Evolutionary conservation across 495 filamentous ascomycete species (phyloP).

Genomic region (Aspergillus coremiiformis): DNA sequence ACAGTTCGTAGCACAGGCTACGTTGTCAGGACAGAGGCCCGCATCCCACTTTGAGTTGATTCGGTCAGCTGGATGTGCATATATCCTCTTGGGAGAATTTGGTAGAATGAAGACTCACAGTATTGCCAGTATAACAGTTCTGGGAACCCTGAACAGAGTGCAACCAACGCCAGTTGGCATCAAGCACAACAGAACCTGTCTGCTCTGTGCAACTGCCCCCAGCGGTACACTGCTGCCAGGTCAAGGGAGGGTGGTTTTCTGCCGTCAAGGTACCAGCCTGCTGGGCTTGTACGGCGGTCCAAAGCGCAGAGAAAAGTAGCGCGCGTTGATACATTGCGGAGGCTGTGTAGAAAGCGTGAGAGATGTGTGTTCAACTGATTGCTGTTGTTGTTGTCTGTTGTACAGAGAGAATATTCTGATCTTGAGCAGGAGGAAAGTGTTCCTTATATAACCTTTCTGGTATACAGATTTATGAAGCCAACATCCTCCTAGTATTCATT

Average conservation of each 20-base stretch:
- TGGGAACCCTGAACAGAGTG: slow-evolving; percentile 43
- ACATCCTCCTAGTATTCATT: neutral
- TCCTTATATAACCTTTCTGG: slow-evolving; percentile 21
- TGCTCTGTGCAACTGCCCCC: slow-evolving; percentile 45
- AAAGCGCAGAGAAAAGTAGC: slow-evolving; percentile 29
- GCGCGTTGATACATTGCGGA: slow-evolving; percentile 29
- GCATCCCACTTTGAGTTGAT: slow-evolving; percentile 35
- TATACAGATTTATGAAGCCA: neutral
- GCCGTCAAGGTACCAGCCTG: slow-evolving; percentile 46
- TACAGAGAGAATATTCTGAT: slow-evolving; percentile 24
- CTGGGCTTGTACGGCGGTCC: slow-evolving; percentile 35
- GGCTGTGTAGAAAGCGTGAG: neutral
- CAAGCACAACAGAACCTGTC: slow-evolving; percentile 52
- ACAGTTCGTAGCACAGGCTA: slow-evolving; percentile 49
- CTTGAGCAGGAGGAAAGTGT: neutral
- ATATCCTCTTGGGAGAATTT: neutral
- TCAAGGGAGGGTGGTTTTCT: slow-evolving; percentile 56
- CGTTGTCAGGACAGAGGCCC: slow-evolving; percentile 45
- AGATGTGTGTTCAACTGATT: slow-evolving; percentile 3
- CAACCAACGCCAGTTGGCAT: slow-evolving; percentile 60
- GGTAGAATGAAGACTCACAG: slow-evolving; percentile 11
- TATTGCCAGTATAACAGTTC: slow-evolving; percentile 60
- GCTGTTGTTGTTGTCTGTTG: slow-evolving; percentile 23
- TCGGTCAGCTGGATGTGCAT: neutral
- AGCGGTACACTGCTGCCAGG: slow-evolving; percentile 48